A percentile compares a stretch with the other conserved stretches of the same genome.
phyloP scores from a whole-genome alignment of 805 yeast genomes.

The Kregervanrija delftensis region DNA sequence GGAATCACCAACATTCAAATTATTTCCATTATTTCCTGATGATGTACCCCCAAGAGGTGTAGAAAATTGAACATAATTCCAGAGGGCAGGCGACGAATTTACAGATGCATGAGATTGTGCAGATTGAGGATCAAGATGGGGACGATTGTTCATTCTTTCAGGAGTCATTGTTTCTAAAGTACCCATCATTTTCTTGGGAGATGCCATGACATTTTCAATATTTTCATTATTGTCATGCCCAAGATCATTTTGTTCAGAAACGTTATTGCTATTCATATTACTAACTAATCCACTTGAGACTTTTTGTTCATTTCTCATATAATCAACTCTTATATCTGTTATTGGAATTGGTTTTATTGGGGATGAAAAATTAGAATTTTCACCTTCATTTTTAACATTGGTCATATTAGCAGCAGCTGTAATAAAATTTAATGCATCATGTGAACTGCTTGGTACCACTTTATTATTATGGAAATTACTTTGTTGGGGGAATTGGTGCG shows the following conservation, averaged over 20 bases:
- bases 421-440: slow-evolving; percentile 23
- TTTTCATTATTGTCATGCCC: not conserved
- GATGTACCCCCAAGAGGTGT: slow-evolving; percentile 25
- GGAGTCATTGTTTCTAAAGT: slow-evolving; percentile 64
- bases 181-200: slow-evolving; percentile 33
- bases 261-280: slow-evolving; percentile 15
- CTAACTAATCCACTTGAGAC: slow-evolving; percentile 8
- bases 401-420: slow-evolving; percentile 22
- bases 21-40: slow-evolving; percentile 1
- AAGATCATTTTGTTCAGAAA: slow-evolving; percentile 6
- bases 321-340: slow-evolving; percentile 10
- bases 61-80: slow-evolving; percentile 83
- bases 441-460: not conserved
- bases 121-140: slow-evolving; percentile 22
- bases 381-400: slow-evolving; percentile 2
- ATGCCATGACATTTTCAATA: not conserved
- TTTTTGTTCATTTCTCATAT: slow-evolving; percentile 5
- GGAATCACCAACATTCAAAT: not conserved
- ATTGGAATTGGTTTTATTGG: slow-evolving; percentile 13
- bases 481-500: too few species aligned
- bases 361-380: slow-evolving; percentile 7
- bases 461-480: too few species aligned
- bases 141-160: slow-evolving; percentile 40
- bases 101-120: slow-evolving; percentile 35
- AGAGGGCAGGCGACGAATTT: slow-evolving; percentile 79